Evolutionary conservation across 495 filamentous ascomycete genomes (phyloP), one percentile per base, ranked within the genome.

Genomic region (Schizothecium vesticola): DNA sequence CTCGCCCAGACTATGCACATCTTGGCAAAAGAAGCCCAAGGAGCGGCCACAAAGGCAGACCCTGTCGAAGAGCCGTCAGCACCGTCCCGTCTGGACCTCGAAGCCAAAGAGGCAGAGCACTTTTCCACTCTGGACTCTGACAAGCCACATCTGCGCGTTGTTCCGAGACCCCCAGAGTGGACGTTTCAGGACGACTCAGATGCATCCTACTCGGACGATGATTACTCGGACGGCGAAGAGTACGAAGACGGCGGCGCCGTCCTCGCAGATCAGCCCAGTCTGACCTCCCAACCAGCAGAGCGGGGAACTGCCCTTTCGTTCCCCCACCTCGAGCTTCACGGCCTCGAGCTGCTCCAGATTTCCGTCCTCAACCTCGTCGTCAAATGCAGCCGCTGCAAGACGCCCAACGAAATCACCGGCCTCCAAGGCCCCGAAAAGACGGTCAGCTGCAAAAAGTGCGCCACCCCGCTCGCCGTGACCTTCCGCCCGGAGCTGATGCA

Each of bases 151-250:
- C 77, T 96, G 55, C 86, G 89, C 71, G 80, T 91, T 66, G 92
- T 97, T 59, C 89, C 91, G 16, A 84, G 92, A 6, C 93, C 93
- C 1, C 90, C 91, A 3, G 93, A 97, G 73, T 97, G 93, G 93
- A 79, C 82, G 9, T 72, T 82, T 1, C 82, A 80, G 21, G 76
- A 84, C 23, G 79, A 78, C 26, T 77, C 75, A 21, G 77, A 79
- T 23, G 78, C 75, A 25, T 73, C 70, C 16, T 71, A 63, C 3
- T 75, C 75, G 0, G 72, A 85, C 23, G 83, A 85, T 4, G 76
- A 76, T 4, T 81, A 84, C 23, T 83, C 83, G 58, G 76, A 79
- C 19, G 74, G 77, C 58, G 69, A 67, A 29, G 81, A 83, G 1
- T 85, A 86, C 26, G 82, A 84, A 13, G 78, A 75, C 0, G 82